phyloP scores from a whole-genome alignment of 768 basidiomycete species.

The Xanthoconium purpureum region DNA sequence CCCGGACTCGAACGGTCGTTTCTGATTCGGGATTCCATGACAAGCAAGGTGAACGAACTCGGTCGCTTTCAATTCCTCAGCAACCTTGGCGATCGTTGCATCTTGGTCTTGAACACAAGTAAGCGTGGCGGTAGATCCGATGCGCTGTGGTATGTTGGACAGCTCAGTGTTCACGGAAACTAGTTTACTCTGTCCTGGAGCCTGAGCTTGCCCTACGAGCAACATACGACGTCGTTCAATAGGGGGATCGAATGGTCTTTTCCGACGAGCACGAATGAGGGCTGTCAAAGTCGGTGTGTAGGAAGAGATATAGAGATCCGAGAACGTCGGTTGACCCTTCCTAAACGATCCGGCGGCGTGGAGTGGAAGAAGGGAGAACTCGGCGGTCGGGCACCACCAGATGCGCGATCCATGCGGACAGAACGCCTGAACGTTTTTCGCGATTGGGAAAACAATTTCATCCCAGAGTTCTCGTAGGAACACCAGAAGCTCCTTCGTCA shows the following conservation, averaged over 20 bases:
- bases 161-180: neutral
- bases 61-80: too few relatives aligned
- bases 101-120: neutral
- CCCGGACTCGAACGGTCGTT: neutral
- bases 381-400: too few relatives aligned
- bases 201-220: slow-evolving; percentile 1
- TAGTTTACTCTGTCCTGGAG: slow-evolving; percentile 2
- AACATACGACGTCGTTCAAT: neutral
- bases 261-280: neutral
- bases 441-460: too few relatives aligned
- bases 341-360: too few relatives aligned
- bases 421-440: neutral
- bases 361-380: too few relatives aligned
- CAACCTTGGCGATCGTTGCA: neutral
- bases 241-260: too few relatives aligned
- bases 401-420: neutral
- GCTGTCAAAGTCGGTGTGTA: slow-evolving; percentile 1
- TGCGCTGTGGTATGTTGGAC: neutral
- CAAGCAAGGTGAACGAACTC: slow-evolving; percentile 16
- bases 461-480: too few relatives aligned
- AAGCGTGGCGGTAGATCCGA: neutral
- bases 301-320: neutral
- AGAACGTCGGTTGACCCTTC: too few relatives aligned
- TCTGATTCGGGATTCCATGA: slow-evolving; percentile 12
- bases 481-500: too few relatives aligned